Percentiles rank a stretch among this genome's conserved stretches.
phyloP scores from a whole-genome alignment of 805 yeast genomes.

The Candida corydali region DNA sequence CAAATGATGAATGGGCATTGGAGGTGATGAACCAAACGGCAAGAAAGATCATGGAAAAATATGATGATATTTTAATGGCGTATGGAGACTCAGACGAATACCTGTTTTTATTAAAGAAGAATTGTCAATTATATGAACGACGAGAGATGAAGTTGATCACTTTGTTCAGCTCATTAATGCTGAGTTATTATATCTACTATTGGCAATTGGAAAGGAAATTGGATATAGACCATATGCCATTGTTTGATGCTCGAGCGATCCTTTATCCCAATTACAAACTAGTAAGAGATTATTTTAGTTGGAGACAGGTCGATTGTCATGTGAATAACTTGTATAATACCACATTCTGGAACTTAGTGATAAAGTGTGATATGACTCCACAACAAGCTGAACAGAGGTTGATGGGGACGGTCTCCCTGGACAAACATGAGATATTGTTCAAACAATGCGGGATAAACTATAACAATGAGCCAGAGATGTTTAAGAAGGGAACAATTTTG shows the following conservation, averaged over 20 bases:
- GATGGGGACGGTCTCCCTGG: constrained; percentile 74
- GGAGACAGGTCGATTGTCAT: constrained; percentile 97
- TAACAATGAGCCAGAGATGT: constrained; percentile 85
- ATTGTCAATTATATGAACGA: constrained; percentile 72
- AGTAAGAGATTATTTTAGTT: constrained; percentile 77
- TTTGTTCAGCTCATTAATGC: constrained; percentile 76
- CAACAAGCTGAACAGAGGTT: constrained; percentile 77
- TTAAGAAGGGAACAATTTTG: constrained; percentile 73
- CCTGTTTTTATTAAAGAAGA: constrained; percentile 66
- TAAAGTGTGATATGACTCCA: constrained; percentile 52
- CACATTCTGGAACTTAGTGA: constrained; percentile 81
- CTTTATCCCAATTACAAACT: constrained; percentile 62
- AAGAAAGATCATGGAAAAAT: constrained; percentile 50
- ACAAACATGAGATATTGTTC: constrained; percentile 86
- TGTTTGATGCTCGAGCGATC: constrained; percentile 90
- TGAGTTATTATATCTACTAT: constrained; percentile 64
- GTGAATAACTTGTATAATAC: constrained; percentile 94
- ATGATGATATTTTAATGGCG: constrained; percentile 74
- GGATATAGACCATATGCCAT: constrained; percentile 58
- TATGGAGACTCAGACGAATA: constrained; percentile 97
- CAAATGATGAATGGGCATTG: constrained; percentile 79
- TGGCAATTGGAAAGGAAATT: constrained; percentile 59
- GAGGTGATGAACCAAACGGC: constrained; percentile 83
- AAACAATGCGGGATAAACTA: constrained; percentile 78
- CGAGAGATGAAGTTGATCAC: constrained; percentile 78